A percentile compares a stretch with the other conserved stretches of the same genome.
Evolutionary conservation across 2,329 filamentous ascomycete genomes (phyloP).

Genomic region (Didymellaceae sp.): DNA sequence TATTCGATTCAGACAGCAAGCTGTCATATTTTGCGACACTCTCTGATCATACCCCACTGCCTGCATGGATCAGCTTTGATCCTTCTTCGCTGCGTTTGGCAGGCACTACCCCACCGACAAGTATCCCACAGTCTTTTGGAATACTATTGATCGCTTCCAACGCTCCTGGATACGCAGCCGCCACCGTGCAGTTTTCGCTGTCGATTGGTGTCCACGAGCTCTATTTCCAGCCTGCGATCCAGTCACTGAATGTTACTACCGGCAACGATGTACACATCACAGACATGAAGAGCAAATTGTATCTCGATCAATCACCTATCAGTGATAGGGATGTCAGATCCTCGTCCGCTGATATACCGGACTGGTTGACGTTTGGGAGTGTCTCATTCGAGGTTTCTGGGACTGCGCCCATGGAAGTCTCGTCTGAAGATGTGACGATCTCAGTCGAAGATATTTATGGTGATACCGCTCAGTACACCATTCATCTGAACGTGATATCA

Average conservation of each 20-base stretch:
- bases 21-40: conserved; percentile 79
- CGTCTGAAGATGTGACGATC: conserved; percentile 68
- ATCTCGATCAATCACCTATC: conserved; percentile 51
- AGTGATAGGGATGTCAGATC: conserved; percentile 58
- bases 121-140: conserved; percentile 72
- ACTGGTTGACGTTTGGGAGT: conserved; percentile 73
- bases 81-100: conserved; percentile 67
- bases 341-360: conserved; percentile 63
- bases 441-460: conserved; percentile 65
- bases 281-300: conserved; percentile 41
- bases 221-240: conserved; percentile 61
- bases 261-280: conserved; percentile 42
- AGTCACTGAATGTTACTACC: conserved; percentile 41
- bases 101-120: conserved; percentile 71
- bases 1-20: conserved; percentile 66
- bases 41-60: conserved; percentile 78
- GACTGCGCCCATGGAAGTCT: conserved; percentile 64
- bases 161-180: conserved; percentile 75
- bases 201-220: conserved; percentile 74
- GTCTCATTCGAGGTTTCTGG: conserved; percentile 69
- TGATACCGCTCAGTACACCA: conserved; percentile 64
- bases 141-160: conserved; percentile 80
- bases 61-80: conserved; percentile 84
- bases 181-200: conserved; percentile 71
- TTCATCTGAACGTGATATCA: conserved; percentile 54